These are phyloP conservation scores for Quercus agrifolia DNA, from an alignment of 306 rosid species.

Conservation along the genomic window DNA sequence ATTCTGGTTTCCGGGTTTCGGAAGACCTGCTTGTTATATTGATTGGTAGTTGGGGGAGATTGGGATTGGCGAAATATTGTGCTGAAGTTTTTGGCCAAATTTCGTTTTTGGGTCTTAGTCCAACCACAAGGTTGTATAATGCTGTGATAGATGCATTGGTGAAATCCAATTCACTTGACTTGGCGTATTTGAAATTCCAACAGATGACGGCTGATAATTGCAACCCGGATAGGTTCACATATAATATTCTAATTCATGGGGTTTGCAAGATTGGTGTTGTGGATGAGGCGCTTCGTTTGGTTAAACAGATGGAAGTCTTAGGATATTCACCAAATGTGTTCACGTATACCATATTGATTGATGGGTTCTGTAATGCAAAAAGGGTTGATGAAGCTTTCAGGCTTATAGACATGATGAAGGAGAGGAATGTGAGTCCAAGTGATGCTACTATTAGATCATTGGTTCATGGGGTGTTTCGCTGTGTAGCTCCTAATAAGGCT, in stretches of 20 bases:
- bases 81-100: constrained; percentile 65
- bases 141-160: constrained; percentile 81
- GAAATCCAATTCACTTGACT: constrained; percentile 77
- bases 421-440: constrained; percentile 50
- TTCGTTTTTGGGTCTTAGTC: constrained; percentile 53
- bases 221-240: constrained; percentile 70
- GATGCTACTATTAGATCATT: constrained; percentile 77
- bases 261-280: constrained; percentile 75
- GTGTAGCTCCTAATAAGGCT: constrained; percentile 55
- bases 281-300: constrained; percentile 80
- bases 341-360: constrained; percentile 69
- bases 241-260: constrained; percentile 76
- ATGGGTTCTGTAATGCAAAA: constrained; percentile 72
- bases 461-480: constrained; percentile 72
- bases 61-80: constrained; percentile 75
- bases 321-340: constrained; percentile 72
- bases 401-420: constrained; percentile 66
- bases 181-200: constrained; percentile 79
- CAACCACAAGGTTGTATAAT: constrained; percentile 75
- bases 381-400: constrained; percentile 72
- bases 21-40: constrained; percentile 62
- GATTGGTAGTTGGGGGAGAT: constrained; percentile 82
- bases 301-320: constrained; percentile 65
- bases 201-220: constrained; percentile 70
- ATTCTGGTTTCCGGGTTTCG: constrained; percentile 45